Evolutionary conservation across 1,284 basidiomycete genomes (phyloP), one percentile per base, ranked within the genome.

Genomic region (Trichosporon inkin): DNA sequence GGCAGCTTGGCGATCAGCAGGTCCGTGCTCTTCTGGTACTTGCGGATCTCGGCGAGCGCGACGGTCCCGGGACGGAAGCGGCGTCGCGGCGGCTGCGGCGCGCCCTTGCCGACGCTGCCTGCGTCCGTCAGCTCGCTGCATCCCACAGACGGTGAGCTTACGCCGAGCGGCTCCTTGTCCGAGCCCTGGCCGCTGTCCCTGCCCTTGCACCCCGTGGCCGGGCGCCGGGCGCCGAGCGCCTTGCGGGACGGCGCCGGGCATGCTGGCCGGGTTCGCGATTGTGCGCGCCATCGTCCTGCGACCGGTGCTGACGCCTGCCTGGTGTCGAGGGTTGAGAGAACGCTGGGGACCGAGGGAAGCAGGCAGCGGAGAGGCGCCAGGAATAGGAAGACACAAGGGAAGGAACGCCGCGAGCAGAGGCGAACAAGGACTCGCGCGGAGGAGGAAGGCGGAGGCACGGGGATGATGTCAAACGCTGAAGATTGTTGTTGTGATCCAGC

Each of bases 21-120:
- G 71, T 96, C 92, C 4, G 93, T 96, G 67, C 85, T 87, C 76
- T 91, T 93, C 78, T 97, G 93, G 77, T 94, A 96, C 72, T 88
- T 89, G 65, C 93, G 83, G 58, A 97, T 96, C 80, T 97, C 93
- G 37, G 88, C 84, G 59, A 97, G 80, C 28, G 93, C 93, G 62
- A 89, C 85, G 1, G 90, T 93, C 3, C 92, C 92, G 0, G 92
- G 92, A 64, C 89, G 82, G 79, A 84, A 96, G 13, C 81, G 74
- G 49, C 87, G 66, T 11, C 40, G 32, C 8, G 54, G 51, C 7
- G 37, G 32, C n/a, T n/a, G n/a, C n/a, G 49, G 32, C 17, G 53
- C 37, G 6, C 20, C 24, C 16, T 34, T 49, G 19, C 55, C 17
- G 34, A 34, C 40, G 7, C 32, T 19, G 10, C 41, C 20, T 44